Evolutionary conservation across 2,329 filamentous ascomycete species (phyloP), one percentile per base, ranked within the genome.

Genomic region (Fusarium nanum): DNA sequence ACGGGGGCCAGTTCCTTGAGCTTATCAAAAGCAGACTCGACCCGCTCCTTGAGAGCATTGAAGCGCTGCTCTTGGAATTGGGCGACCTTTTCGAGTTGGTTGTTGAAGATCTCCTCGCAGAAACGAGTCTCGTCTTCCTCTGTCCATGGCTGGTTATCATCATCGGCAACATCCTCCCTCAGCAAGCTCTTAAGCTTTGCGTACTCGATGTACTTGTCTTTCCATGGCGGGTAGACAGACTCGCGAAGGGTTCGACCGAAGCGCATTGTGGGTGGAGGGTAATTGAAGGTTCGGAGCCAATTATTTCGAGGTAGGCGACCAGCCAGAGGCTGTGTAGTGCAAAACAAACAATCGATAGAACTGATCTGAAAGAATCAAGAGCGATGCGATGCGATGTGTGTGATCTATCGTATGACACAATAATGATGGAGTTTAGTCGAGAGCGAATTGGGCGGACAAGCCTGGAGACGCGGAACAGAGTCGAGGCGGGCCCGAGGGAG

Each of bases 121-220:
- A 99, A 99, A 37, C 88, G 88, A 77, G 92, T 93, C 85, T 98
- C 96, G 79, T 99, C 96, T 48, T 94, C 90, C 76, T 97, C 94
- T 27, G 94, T 97, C 96, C 96, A 99, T 42, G 88, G 84, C 56
- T 69, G 66, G 25, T 62, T 68, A 59, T 91, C 89, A 23, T 91
- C 90, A 50, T 89, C 86, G 27, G 86, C 86, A 63, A 80, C 83
- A 78, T 93, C 89, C 80, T 98, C 96, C 70, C 93, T 91, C 65
- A 99, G 84, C 63, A 99, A 87, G 76, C 87, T 86, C 86, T 98
- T 98, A 72, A 99, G 90, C 86, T 95, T 97, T 75, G 88, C 84
- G 81, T 99, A 99, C 84, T 98, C 94, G 78, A 99, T 93, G 84
- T 99, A 98, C 77, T 97, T 88, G 79, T 91, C 92, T 81, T 92